These are phyloP conservation scores for Fusarium sublunatum DNA, from an alignment of 2,329 filamentous ascomycete species.

Conservation along the genomic window DNA sequence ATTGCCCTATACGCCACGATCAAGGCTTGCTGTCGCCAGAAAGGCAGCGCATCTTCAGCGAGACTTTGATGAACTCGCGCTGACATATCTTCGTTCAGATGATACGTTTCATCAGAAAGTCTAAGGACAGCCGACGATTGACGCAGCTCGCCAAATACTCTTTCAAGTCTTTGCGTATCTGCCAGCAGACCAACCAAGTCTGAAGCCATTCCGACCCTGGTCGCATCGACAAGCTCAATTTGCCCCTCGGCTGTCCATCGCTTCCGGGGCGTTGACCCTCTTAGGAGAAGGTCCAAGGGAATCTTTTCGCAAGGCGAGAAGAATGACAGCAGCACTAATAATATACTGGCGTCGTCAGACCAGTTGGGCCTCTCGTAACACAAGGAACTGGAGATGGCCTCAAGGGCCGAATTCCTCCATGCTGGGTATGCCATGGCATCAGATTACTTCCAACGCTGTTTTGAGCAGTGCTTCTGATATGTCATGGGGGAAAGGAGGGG, in stretches of 20 bases:
- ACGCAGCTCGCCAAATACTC: constrained; percentile 26
- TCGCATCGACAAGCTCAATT: constrained; percentile 48
- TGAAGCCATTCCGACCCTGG: constrained; percentile 35
- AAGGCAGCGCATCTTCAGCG: constrained; percentile 18
- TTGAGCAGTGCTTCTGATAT: constrained; percentile 5
- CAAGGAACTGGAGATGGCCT: constrained; percentile 30
- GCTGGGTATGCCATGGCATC: constrained; percentile 25
- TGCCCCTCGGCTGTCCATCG: constrained; percentile 37
- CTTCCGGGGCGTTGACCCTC: constrained; percentile 42
- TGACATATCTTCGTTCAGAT: constrained; percentile 35
- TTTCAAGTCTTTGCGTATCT: constrained; percentile 18
- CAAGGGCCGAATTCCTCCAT: constrained; percentile 34
- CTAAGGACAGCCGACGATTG: constrained; percentile 19
- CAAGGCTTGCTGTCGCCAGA: constrained; percentile 38
- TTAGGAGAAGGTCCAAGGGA: constrained; percentile 34
- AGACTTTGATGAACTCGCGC: constrained; percentile 25
- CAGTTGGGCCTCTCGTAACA: constrained; percentile 20
- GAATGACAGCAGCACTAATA: constrained; percentile 38
- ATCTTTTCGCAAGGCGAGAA: constrained; percentile 37
- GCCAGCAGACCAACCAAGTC: constrained; percentile 25
- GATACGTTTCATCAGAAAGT: constrained; percentile 30
- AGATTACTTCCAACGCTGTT: constrained; percentile 5
- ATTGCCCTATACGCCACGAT: constrained; percentile 36
- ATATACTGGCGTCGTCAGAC: constrained; percentile 36
- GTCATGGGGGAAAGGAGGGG: constrained; percentile 13